Base-by-base conservation (phyloP, 495 filamentous ascomycete species). In the Lepraria neglecta region DNA sequence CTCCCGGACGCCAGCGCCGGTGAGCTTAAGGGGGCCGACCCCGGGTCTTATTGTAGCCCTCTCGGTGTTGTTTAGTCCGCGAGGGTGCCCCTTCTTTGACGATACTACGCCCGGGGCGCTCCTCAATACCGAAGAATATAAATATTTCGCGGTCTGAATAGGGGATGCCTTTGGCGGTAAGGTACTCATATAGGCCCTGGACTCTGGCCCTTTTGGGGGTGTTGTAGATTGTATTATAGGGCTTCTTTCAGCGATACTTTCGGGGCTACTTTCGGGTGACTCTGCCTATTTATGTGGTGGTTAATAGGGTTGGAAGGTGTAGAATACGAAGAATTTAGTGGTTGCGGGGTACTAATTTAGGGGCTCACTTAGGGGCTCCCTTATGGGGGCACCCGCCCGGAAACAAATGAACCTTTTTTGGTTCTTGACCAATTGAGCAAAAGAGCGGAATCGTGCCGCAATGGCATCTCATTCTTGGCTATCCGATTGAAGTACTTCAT, bases 381-480 rank as follows among this genome's bases (percentile, higher is more conserved):
- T 42, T 42, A 42, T 42, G 14, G 38, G 38, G 38, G 38, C 38
- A 6, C 38, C 14, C 6, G 38, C 38, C 38, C 38, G 38, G 38
- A 42, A 42, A 42, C 6, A 42, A 6, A 42, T 14, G 38, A 42
- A 14, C 38, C n/a, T n/a, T n/a, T n/a, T n/a, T n/a, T n/a, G n/a
- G n/a, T n/a, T n/a, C n/a, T n/a, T n/a, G n/a, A 24, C 24, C 24
- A 24, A 24, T 24, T 24, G 24, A 46, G 28, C 4, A 9, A 33
- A 6, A n/a, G 31, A 19, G 28, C 51, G 51, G 51, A 54, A 54
- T 4, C 51, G 21, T 30, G 31, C 51, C 51, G 51, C 51, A 33
- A 51, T 35, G 31, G n/a, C 30, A 19, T 35, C 31, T 15, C 48
- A 14, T 7, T 28, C 47, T 51, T 30, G 46, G 7, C 19, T 30